These are phyloP conservation scores for Dactylonectria estremocensis DNA, from an alignment of 2,329 filamentous ascomycete species.

Conservation along the genomic window DNA sequence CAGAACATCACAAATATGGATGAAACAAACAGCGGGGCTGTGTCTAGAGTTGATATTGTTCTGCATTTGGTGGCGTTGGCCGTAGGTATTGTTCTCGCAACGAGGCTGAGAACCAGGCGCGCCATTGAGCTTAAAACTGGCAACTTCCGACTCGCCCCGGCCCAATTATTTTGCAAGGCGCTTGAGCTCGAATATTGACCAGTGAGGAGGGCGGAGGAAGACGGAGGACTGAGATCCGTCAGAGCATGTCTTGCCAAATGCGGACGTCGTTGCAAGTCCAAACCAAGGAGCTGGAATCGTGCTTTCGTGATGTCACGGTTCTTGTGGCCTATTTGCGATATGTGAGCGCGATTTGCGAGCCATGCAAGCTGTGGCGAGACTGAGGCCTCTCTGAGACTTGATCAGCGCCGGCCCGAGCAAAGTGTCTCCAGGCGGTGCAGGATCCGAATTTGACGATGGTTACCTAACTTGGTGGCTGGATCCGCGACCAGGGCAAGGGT, in stretches of 20 bases:
- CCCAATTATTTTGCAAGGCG: not conserved
- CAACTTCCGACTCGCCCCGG: conserved; percentile 4
- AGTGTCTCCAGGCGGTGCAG: conserved; percentile 12
- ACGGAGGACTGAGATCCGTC: not conserved
- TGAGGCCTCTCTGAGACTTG: not conserved
- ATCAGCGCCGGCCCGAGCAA: not conserved
- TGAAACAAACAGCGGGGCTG: conserved; percentile 34
- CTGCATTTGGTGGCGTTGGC: conserved; percentile 46
- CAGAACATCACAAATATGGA: conserved; percentile 39
- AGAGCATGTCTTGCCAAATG: not conserved
- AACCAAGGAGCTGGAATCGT: not conserved
- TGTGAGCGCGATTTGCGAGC: not conserved
- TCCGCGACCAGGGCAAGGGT: not conserved
- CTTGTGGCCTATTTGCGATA: not conserved
- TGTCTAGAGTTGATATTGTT: conserved; percentile 53
- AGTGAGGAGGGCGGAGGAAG: not conserved
- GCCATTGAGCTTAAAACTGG: conserved; percentile 13
- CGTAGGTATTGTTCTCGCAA: conserved; percentile 53
- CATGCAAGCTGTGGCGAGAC: not conserved
- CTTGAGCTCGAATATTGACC: not conserved
- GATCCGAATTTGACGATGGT: conserved; percentile 19
- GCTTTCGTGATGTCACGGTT: not conserved
- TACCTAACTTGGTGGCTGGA: not conserved
- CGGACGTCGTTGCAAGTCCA: not conserved
- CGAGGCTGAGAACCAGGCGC: conserved; percentile 18